Conservation (phyloP, 148 eudicot species). For the Pharnaceum exiguum region DNA sequence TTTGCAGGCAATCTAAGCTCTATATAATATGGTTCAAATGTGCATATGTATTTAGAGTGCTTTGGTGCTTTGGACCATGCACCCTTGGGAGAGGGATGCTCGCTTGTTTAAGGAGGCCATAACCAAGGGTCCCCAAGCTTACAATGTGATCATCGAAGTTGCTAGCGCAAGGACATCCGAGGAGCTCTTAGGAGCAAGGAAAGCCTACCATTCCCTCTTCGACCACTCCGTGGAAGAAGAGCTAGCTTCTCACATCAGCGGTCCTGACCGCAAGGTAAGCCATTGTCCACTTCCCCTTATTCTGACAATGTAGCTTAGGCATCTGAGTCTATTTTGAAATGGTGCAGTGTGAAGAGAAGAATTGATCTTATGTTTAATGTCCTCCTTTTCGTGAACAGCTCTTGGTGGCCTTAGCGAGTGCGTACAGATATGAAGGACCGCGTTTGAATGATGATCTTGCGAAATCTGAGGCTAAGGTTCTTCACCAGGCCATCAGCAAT, state of each 20-base stretch:
- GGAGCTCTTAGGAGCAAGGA: constrained; percentile 64
- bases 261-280: constrained; percentile 60
- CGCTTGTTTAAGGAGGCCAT: constrained; percentile 63
- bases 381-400: constrained; percentile 39
- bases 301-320: no score
- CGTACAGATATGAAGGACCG: constrained; percentile 82
- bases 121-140: constrained; percentile 38
- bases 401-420: constrained; percentile 67
- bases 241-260: constrained; percentile 43
- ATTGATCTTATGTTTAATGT: not conserved
- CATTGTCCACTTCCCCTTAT: not conserved
- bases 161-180: constrained; percentile 79
- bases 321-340: not conserved
- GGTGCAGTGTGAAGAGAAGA: not conserved
- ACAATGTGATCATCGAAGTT: constrained; percentile 47
- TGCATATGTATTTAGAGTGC: constrained; percentile 35
- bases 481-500: constrained; percentile 39
- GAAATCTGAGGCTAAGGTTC: constrained; percentile 62
- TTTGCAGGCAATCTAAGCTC: not conserved
- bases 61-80: constrained; percentile 67
- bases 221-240: constrained; percentile 83
- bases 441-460: constrained; percentile 51
- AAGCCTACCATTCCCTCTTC: constrained; percentile 75
- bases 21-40: not conserved
- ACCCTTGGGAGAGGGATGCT: constrained; percentile 94